Percentiles rank a stretch among this genome's conserved stretches.
These are phyloP conservation scores for Cryphonectria carpinicola DNA, from an alignment of 2,329 filamentous ascomycete genomes.

Conservation along the genomic window DNA sequence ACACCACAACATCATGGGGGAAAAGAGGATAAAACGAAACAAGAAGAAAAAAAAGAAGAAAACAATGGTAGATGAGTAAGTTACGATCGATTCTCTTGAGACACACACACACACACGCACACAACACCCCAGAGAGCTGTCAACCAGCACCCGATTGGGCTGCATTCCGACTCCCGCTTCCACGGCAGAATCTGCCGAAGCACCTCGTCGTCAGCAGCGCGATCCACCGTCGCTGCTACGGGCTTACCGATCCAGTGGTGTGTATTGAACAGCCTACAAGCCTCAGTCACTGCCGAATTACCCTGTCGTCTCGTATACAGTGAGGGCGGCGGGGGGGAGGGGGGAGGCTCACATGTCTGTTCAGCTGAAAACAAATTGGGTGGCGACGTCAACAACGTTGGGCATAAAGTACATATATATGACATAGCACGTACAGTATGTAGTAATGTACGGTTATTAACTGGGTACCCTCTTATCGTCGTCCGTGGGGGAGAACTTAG, in stretches of 20 bases:
- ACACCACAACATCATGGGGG: no score
- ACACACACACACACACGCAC: no score
- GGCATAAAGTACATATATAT: not conserved
- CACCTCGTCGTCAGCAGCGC: slow-evolving; percentile 14
- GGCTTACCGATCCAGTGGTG: not conserved
- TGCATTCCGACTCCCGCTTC: slow-evolving; percentile 7
- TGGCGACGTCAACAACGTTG: not conserved
- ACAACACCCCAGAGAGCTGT: not conserved
- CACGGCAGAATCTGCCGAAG: slow-evolving; percentile 11
- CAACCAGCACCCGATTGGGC: not conserved
- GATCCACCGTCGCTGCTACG: slow-evolving; percentile 5
- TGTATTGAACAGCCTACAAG: not conserved
- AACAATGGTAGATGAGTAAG: not conserved
- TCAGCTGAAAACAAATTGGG: not conserved
- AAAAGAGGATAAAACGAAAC: no score
- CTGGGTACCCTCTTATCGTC: not conserved
- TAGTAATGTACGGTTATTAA: not conserved
- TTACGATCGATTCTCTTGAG: not conserved
- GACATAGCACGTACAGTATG: not conserved
- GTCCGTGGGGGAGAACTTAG: not conserved
- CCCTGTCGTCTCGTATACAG: not conserved
- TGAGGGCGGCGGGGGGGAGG: no score
- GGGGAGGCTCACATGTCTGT: not conserved
- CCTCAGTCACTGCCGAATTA: not conserved
- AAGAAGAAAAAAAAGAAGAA: not conserved